These are phyloP conservation scores for Spiromastix sp. DNA, from an alignment of 2,329 filamentous ascomycete genomes.

Conservation along the genomic window DNA sequence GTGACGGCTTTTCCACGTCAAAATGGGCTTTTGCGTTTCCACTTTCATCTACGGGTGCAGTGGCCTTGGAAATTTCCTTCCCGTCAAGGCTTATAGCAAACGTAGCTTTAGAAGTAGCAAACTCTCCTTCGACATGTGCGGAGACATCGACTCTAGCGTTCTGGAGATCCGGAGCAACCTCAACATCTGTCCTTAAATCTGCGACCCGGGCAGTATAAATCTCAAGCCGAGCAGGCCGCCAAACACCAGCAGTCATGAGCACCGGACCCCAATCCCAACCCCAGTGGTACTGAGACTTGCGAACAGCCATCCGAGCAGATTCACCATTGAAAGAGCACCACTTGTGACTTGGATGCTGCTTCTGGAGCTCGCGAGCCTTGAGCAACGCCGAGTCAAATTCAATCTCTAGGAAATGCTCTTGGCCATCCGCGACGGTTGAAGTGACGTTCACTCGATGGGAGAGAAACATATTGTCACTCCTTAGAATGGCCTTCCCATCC, in stretches of 20 bases:
- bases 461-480: conserved; percentile 64
- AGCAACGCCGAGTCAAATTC: neutral
- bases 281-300: conserved; percentile 21
- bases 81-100: conserved; percentile 25
- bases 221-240: conserved; percentile 58
- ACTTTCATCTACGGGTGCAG: conserved; percentile 31
- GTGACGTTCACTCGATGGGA: conserved; percentile 56
- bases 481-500: conserved; percentile 53
- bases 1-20: conserved; percentile 35
- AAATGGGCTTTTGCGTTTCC: conserved; percentile 24
- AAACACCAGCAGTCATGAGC: conserved; percentile 35
- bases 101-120: conserved; percentile 16
- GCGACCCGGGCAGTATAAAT: conserved; percentile 49
- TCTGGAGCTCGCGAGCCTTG: neutral
- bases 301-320: conserved; percentile 22
- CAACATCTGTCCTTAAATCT: conserved; percentile 42
- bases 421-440: conserved; percentile 27
- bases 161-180: conserved; percentile 32
- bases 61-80: conserved; percentile 29
- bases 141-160: conserved; percentile 28
- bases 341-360: conserved; percentile 41
- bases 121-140: conserved; percentile 24
- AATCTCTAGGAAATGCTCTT: conserved; percentile 35
- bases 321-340: conserved; percentile 40
- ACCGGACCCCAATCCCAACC: conserved; percentile 43